Base-by-base conservation (phyloP, 805 yeast species). In the Cyberlindnera nakhonratchasimensis region DNA sequence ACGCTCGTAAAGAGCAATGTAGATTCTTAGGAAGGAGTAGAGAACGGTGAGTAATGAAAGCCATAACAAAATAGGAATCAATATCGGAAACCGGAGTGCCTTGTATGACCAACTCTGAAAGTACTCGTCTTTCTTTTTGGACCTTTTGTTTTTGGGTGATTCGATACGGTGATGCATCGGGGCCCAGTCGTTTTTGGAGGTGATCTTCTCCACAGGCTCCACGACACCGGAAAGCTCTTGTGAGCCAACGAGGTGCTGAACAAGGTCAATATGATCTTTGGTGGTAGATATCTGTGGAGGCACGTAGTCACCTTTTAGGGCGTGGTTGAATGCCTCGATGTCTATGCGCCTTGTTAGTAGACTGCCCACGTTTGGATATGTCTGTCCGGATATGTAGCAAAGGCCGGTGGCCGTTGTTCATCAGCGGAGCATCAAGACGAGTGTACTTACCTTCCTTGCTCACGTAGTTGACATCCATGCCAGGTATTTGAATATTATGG, bases 31-130 rank as follows among this genome's bases (percentile, higher is more conserved):
- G 2, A 70, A 26, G 5, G 75, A 59, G 57, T 85, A 85, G 0
- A 73, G 34, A 0, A 69, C 20, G 20, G 78, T 69, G 11, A 85
- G 63, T 3, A 79, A 44, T 0, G 55, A 28, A 1, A 82, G 66
- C 88, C 90, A 85, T 13, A 64, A 24, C 2, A 74, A 49, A 1
- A 80, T 74, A 14, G 75, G 61, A 0, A 74, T 35, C 40, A 85
- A 63, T 4, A 82, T 59, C 0, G 93, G 95, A 75, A 83, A 84
- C 33, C 93, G 63, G 21, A 85, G 64, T 1, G 84, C 29, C 33
- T 62, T 60, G 50, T 73, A 77, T 0, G 77, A 63, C 35, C 62
- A 48, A 20, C 76, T 73, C 20, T 61, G 59, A 43, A 54, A 52
- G 23, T 52, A 52, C 29, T 62, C 54, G 43, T 64, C 51, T 42